Evolutionary conservation across 805 yeast genomes (phyloP), one percentile per base, ranked within the genome.

Genomic region (Kuraishia floccosa): DNA sequence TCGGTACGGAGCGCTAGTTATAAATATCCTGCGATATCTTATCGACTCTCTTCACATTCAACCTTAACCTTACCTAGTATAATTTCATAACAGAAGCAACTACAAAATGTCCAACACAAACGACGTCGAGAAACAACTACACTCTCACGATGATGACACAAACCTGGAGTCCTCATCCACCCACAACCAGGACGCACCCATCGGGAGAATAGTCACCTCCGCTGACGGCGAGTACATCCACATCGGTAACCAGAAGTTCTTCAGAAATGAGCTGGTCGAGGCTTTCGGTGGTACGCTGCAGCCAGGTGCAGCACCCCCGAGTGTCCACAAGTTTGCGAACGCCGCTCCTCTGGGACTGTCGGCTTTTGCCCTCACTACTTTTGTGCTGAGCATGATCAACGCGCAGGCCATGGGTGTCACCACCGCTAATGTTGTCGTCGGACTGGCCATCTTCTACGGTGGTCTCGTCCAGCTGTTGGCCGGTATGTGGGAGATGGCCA

Each of bases 241-340:
- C 39, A 69, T 84, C 40, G 95, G 94, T 4, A 66, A 74, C 43
- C 75, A 78, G 38, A 76, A 69, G 50, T 84, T 78, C 38, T 61
- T 72, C 33, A 70, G 66, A 42, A 51, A 63, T 31, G 87, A 80
- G 30, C 60, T 80, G 34, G 54, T 60, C 31, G 54, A 54, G 17
- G 89, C 89, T 2, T 80, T 80, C 40, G 95, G 94, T 52, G 95
- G 95, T 76, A 65, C 80, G 13, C 58, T 81, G 49, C 75, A 76
- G 41, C 84, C 91, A 17, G 89, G 84, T 62, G 28, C 61, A 33
- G 52, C 70, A 17, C 63, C 68, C n/a, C 66, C 72, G 4, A 67
- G 89, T 10, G 47, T 57, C 6, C 75, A 76, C 42, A 64, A 65
- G 37, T 63, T 68, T 57, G 87, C 78, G 35, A 79, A 79, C 44